Percentiles rank a stretch among this genome's conserved stretches.
phyloP scores from a whole-genome alignment of 495 filamentous ascomycete genomes.

The Aspergillus sclerotiicarbonarius region DNA sequence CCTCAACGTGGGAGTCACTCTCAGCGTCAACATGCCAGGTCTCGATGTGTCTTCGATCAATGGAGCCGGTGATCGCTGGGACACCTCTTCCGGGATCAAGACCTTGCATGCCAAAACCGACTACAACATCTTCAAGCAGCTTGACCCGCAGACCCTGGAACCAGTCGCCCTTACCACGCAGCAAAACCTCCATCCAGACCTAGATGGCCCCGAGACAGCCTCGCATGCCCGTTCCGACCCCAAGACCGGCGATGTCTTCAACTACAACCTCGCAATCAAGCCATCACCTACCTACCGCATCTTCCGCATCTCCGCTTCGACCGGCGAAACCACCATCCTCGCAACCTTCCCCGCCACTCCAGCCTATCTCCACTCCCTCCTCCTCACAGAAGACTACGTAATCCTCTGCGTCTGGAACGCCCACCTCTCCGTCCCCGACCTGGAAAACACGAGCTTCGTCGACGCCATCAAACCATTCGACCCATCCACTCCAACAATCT shows the following conservation, averaged over 20 bases:
- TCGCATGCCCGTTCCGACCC: constrained; percentile 72
- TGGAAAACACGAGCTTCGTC: constrained; percentile 37
- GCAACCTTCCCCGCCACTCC: constrained; percentile 57
- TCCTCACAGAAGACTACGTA: constrained; percentile 62
- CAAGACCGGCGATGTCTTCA: constrained; percentile 70
- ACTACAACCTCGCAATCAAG: constrained; percentile 64
- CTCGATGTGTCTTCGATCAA: constrained; percentile 19
- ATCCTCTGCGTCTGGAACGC: constrained; percentile 65
- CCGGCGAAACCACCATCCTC: constrained; percentile 65
- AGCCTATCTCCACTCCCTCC: constrained; percentile 74
- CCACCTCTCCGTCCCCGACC: constrained; percentile 55
- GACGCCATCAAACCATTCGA: constrained; percentile 43
- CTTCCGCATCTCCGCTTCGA: constrained; percentile 58
- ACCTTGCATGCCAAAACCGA: constrained; percentile 64
- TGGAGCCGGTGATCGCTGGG: constrained; percentile 16
- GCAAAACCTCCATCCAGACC: constrained; percentile 56
- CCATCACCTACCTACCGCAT: constrained; percentile 56
- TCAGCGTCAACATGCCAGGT: constrained; percentile 59
- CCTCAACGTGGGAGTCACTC: constrained; percentile 58
- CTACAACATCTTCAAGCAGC: constrained; percentile 48
- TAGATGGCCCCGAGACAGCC: constrained; percentile 61
- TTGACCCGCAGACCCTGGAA: constrained; percentile 69
- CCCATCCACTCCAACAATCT: constrained; percentile 48
- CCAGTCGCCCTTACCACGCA: constrained; percentile 62
- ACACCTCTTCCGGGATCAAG: constrained; percentile 32